Base-by-base conservation (phyloP, 495 filamentous ascomycete species). In the Lasiosphaeriaceae sp. region DNA sequence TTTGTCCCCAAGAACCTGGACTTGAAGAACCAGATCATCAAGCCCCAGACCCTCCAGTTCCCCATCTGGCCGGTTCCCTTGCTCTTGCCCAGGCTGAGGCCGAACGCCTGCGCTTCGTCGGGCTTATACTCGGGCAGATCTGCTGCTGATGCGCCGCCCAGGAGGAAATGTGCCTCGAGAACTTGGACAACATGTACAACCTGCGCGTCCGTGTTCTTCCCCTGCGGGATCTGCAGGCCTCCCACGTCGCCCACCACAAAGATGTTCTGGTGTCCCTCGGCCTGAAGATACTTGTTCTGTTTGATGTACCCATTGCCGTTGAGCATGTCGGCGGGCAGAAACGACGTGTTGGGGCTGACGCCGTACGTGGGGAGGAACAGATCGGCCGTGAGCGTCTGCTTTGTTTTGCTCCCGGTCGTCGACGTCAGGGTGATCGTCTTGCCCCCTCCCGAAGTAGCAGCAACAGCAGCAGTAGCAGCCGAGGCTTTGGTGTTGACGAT, bases 21-120 rank as follows among this genome's bases (percentile, higher is more conserved):
- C 26, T 31, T 31, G 9, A 31, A 31, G 26, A 4, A 31, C 26
- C 26, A 31, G 4, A 31, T 4, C 3, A 31, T 9, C 26, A 3
- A 71, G 14, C 73, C 66, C 56, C 71, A 83, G 2, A 72, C 52
- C 47, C 65, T 70, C 58, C 72, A 73, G 3, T 66, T 66, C 43
- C 77, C 78, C 8, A 82, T 50, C 64, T 82, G 79, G 1, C 81
- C 80, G 0, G 78, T 80, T 1, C 78, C 82, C 21, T 64, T 65
- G 31, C 64, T 59, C 50, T 62, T 66, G 1, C 82, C 82, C 2
- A 84, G 24, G 11, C 75, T 77, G 1, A 78, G 72, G 11, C 68
- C 65, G 63, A 66, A 56, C 53, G 61, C 49, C 16, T 66, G 37
- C 53, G 60, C 66, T 35, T 39, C 50, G 22, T 52, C 54, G 3